A percentile compares a stretch with the other conserved stretches of the same genome.
These are phyloP conservation scores for Prunella vulgaris DNA, from an alignment of 257 asterid genomes.

Conservation along the genomic window DNA sequence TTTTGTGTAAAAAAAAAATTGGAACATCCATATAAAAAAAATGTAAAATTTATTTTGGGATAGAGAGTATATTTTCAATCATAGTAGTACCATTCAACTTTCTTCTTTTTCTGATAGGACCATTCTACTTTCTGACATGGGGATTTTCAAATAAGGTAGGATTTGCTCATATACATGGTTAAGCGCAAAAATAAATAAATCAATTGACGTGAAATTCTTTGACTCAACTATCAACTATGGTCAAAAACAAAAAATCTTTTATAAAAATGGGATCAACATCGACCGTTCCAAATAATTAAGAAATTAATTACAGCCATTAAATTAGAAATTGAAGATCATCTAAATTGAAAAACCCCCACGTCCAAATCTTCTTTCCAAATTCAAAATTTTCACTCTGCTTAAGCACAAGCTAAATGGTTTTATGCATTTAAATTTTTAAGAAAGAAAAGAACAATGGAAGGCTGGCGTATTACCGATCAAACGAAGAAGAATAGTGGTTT, in stretches of 20 bases:
- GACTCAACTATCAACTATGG: not conserved
- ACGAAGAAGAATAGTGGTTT: slow-evolving; percentile 30
- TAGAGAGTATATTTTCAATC: too few relatives aligned
- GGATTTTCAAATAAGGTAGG: too few relatives aligned
- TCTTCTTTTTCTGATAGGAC: too few relatives aligned
- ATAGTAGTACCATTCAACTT: too few relatives aligned
- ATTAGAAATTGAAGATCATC: not conserved
- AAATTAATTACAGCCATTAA: slow-evolving; percentile 11
- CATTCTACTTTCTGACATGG: too few relatives aligned
- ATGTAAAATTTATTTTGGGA: too few relatives aligned
- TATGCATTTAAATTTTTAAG: not conserved
- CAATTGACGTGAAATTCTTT: too few relatives aligned
- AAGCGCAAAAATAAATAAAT: not conserved
- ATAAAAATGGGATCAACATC: not conserved
- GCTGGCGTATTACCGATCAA: not conserved
- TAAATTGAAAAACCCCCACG: not conserved
- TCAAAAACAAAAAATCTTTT: not conserved
- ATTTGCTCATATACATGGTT: not conserved
- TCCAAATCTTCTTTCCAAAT: not conserved
- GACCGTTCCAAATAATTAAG: not conserved
- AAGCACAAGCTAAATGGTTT: not conserved
- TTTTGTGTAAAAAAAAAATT: too few relatives aligned
- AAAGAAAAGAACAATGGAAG: slow-evolving; percentile 18
- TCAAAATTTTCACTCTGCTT: not conserved
- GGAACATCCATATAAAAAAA: too few relatives aligned